Evolutionary conservation across 2,329 filamentous ascomycete species (phyloP), one percentile per base, ranked within the genome.

Genomic region (Dactylellina drechsleri): DNA sequence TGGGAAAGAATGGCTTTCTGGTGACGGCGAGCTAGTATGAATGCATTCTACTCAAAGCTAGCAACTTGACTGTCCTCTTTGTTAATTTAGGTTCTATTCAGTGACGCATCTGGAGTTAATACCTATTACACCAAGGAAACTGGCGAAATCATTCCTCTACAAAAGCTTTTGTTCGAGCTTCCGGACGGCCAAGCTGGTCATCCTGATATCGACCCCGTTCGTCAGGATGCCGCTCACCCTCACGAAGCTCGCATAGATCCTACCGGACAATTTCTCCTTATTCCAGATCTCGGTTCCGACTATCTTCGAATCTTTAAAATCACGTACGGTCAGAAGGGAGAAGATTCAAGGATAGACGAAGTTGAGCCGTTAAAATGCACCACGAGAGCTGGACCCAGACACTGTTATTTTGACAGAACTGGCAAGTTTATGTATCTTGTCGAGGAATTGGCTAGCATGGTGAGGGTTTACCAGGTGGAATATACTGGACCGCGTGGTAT

Each of bases 231-330:
- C 5, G 83, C 89, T 1, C 88, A 90, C 79, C 88, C 89, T 16
- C 89, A 91, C 81, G 82, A 90, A 79, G 85, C 86, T n/a, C 80
- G 90, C 60, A 80, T 89, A 40, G 90, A 92, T 79, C 90, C 89
- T 5, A 89, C 87, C 1, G 86, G 85, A 4, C 79, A 83, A n/a
- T 92, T 86, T 80, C 78, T 91, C 28, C 79, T 91, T 7, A 85
- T 88, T 7, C 89, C 89, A 0, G 90, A 92, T 78, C 84, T 93
- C 4, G 88, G 90, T 47, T 84, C 86, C 0, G 90, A 92, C 78
- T 78, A 87, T 5, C 81, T 91, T 56, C 87, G 86, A 76, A 81
- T 87, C 83, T 91, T 87, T 80, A 79, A 82, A 65, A 84, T 90
- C 78, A 75, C 71, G 12, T 75, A 75, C 26, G 71, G 71, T 23